Evolutionary conservation across 2,329 filamentous ascomycete species (phyloP), one percentile per base, ranked within the genome.

Genomic region (Penicillium psychrosexuale): DNA sequence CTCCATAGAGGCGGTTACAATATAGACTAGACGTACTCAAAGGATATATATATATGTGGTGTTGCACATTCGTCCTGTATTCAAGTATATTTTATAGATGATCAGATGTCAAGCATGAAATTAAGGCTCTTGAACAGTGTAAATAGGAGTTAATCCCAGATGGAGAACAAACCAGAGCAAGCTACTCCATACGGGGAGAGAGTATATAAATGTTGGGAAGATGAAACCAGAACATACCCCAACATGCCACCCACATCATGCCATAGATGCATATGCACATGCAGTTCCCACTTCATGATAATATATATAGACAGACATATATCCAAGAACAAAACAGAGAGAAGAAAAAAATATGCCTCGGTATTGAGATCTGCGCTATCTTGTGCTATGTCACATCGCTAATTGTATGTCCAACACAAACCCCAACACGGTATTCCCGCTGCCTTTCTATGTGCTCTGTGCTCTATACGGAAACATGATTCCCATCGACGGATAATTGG

Each of bases 161-260:
- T 24, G 7, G 30, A 44, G 37, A 56, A 31, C n/a, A 31, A 59
- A 8, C 33, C 11, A 51, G 37, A 56, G 50, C 37, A 44, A 40
- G 52, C 47, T 19, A 19, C 19, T 19, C 19, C 19, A 19, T 47
- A 54, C 56, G 47, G 39, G 53, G 51, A 46, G 31, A 39, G 33
- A 44, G 4, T 24, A 43, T 33, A 58, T 51, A 43, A 47, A 57
- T 40, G 43, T 48, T 51, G 30, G 42, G 50, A 58, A 56, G 33
- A 48, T 34, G 8, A 30, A 22, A 27, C 13, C 19, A 24, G 5
- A 24, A 13, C 11, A 12, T 38, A 22, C 11, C 12, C 19, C 12
- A 37, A 37, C 3, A 33, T 17, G 19, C 27, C 24, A 45, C 34
- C 7, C 7, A n/a, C n/a, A 43, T 30, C 5, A 43, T 12, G 40